Evolutionary conservation across 2,329 filamentous ascomycete species (phyloP).

Genomic region (Cercospora zeina): DNA sequence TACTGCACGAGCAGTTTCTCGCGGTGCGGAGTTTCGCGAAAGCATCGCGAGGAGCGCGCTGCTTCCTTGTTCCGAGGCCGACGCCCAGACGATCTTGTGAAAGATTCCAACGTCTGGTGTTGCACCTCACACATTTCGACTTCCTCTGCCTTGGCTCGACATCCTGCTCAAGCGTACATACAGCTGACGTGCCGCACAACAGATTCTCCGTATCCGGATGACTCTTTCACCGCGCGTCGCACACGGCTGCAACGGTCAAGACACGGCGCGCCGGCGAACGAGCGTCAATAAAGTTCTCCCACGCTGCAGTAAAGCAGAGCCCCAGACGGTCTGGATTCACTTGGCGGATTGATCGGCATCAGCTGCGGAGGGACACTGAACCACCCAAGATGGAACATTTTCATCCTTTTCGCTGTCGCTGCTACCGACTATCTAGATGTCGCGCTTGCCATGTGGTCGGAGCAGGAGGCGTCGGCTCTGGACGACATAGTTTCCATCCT

Average conservation of each 20-base stretch:
- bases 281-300: neutral
- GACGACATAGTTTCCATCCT: slow-evolving; percentile 17
- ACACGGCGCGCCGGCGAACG: neutral
- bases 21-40: neutral
- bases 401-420: neutral
- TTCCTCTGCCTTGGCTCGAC: neutral
- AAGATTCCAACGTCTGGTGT: neutral
- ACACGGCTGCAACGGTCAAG: neutral
- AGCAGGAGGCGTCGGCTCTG: slow-evolving; percentile 15
- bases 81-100: slow-evolving; percentile 2
- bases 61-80: slow-evolving; percentile 5
- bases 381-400: neutral
- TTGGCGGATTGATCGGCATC: slow-evolving; percentile 11
- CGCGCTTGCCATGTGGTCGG: slow-evolving; percentile 14
- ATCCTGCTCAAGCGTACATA: no score
- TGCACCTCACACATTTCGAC: neutral
- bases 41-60: slow-evolving; percentile 2
- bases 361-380: slow-evolving; percentile 5
- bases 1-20: slow-evolving; percentile 14
- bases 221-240: neutral
- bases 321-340: slow-evolving; percentile 5
- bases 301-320: neutral
- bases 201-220: neutral
- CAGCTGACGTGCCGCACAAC: no score
- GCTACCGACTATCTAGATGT: neutral